These are phyloP conservation scores for Lentinus tigrinus DNA, from an alignment of 768 basidiomycete genomes.

Conservation along the genomic window DNA sequence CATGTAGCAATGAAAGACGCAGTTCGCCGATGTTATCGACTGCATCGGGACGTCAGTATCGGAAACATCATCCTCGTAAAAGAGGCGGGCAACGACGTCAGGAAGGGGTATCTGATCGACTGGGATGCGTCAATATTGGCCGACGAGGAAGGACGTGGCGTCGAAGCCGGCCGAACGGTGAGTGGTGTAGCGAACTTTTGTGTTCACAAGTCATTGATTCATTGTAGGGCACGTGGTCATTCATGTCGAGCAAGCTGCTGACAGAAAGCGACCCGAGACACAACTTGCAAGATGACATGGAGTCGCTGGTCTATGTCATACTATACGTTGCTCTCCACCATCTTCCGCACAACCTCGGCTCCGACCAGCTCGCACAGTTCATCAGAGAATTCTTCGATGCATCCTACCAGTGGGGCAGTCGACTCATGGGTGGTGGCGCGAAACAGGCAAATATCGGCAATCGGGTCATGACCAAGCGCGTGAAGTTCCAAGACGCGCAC, in stretches of 20 bases:
- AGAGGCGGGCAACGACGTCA: not conserved
- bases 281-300: conserved; percentile 10
- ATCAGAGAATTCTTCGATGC: too few species aligned
- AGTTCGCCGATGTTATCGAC: not conserved
- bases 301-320: conserved; percentile 11
- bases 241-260: not conserved
- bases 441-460: not conserved
- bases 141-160: too few species aligned
- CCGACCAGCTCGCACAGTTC: too few species aligned
- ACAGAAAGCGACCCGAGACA: not conserved
- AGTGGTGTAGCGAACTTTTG: too few species aligned
- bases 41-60: conserved; percentile 6
- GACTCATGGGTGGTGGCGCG: not conserved
- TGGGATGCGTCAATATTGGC: too few species aligned
- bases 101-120: conserved; percentile 7
- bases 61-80: conserved; percentile 2
- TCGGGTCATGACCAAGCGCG: not conserved
- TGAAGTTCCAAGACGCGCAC: not conserved
- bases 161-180: too few species aligned
- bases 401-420: too few species aligned
- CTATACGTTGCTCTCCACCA: not conserved
- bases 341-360: not conserved
- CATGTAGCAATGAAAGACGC: conserved; percentile 6
- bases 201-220: too few species aligned
- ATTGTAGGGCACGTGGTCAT: conserved; percentile 4